Conservation (phyloP, 2,329 filamentous ascomycete species). For the Monosporascus sp. region DNA sequence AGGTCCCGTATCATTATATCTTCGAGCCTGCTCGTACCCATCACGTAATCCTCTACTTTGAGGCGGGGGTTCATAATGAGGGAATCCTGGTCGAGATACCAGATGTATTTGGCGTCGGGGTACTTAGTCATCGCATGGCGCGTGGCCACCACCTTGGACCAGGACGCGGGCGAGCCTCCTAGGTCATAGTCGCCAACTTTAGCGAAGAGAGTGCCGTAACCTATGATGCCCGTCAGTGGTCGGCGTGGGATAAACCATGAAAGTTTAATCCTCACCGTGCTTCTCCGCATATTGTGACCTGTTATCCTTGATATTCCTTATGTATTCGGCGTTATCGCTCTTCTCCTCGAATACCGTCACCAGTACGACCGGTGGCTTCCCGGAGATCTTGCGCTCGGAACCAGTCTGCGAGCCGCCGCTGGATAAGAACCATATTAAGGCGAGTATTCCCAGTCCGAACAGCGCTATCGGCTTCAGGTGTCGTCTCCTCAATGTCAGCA, state of each 20-base stretch:
- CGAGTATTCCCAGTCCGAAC: constrained; percentile 47
- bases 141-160: constrained; percentile 77
- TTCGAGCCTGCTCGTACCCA: constrained; percentile 63
- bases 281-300: constrained; percentile 76
- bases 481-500: constrained; percentile 53
- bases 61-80: constrained; percentile 81
- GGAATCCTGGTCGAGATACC: constrained; percentile 79
- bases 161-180: constrained; percentile 53
- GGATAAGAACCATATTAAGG: constrained; percentile 57
- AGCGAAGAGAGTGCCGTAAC: constrained; percentile 81
- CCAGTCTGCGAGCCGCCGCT: constrained; percentile 22
- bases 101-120: constrained; percentile 75
- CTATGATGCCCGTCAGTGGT: constrained; percentile 39
- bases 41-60: constrained; percentile 65
- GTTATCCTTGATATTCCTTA: constrained; percentile 73
- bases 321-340: constrained; percentile 59
- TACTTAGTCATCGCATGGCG: constrained; percentile 81
- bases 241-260: neutral
- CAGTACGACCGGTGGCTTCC: constrained; percentile 63
- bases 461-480: constrained; percentile 57
- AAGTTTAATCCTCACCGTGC: constrained; percentile 58
- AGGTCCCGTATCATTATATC: constrained; percentile 77
- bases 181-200: constrained; percentile 72
- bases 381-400: constrained; percentile 36
- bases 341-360: constrained; percentile 77